Evolutionary conservation across 805 yeast genomes (phyloP), one percentile per base, ranked within the genome.

Genomic region (Saturnispora saitoi): DNA sequence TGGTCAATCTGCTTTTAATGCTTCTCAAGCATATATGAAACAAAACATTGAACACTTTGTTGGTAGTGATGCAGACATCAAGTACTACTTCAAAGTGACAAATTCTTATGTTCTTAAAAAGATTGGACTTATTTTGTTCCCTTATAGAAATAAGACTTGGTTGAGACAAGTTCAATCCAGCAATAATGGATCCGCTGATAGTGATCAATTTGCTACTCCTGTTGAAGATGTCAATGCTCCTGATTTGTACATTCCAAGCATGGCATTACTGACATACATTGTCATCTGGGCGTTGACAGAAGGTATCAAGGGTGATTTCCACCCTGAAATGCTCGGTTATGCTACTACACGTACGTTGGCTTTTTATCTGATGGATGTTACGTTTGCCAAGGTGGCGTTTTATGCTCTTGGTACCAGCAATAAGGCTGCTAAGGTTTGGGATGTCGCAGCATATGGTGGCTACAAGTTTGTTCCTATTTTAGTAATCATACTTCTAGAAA

Each of bases 191-290:
- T 38, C 61, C 7, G 29, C 55, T 12, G 41, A 11, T 6, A 15
- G 56, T 48, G 51, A 75, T 70, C 38, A 56, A 19, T 87, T 73
- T 64, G 82, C 87, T 2, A 80, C 86, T 10, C 96, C 99, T 14
- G 67, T 76, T 42, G 86, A 85, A 52, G 99, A 93, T 63, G 73
- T 83, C 50, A 93, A 95, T 60, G 95, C 98, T 0, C 99, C 99
- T 2, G 99, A 93, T 64, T 75, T 93, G 70, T 93, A 93, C 66
- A 86, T 93, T 48, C 99, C 99, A 5, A 67, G 86, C 52, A 93
- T 95, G 97, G 86, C 96, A 1, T 77, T 85, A 58, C 78, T 88
- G 44, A 88, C 98, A 0, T 90, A 90, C 60, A 82, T 91, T 45
- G 69, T 93, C 51, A 73, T 87, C 32, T 81, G 91, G 77, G 91